Conservation (phyloP, 352 stramenopile genomes). For the Phytophthora foliorum region DNA sequence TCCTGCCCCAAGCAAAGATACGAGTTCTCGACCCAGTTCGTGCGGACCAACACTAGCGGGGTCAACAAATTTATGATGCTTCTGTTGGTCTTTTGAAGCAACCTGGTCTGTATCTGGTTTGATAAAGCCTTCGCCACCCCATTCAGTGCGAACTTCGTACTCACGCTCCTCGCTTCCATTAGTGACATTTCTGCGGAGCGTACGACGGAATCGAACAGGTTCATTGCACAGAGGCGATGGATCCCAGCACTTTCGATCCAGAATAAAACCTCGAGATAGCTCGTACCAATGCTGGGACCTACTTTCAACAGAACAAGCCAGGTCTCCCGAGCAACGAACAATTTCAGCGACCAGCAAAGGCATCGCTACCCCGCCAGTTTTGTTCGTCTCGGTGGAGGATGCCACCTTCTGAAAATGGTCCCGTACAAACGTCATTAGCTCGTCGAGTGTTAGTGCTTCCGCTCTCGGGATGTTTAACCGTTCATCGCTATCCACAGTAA, state of each 20-base stretch:
- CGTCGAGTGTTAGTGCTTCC: conserved; percentile 42
- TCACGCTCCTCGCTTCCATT: conserved; percentile 45
- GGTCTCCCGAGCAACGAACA: conserved; percentile 28
- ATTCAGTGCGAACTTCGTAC: conserved; percentile 55
- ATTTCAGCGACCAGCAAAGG: conserved; percentile 73
- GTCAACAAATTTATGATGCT: conserved; percentile 46
- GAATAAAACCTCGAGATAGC: conserved; percentile 67
- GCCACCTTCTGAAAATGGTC: conserved; percentile 53
- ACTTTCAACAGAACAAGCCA: conserved; percentile 22
- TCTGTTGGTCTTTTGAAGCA: conserved; percentile 17
- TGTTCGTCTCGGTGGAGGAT: conserved; percentile 20
- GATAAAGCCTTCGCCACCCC: conserved; percentile 56
- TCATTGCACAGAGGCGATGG: conserved; percentile 58
- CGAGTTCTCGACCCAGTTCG: conserved; percentile 44
- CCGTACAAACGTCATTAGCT: conserved; percentile 45
- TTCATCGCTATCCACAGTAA: conserved; percentile 47
- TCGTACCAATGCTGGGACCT: conserved; percentile 47
- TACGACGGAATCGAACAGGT: conserved; percentile 60
- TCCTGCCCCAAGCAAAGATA: conserved; percentile 33
- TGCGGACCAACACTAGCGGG: conserved; percentile 31
- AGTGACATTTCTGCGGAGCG: conserved; percentile 33
- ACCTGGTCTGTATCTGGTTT: conserved; percentile 54
- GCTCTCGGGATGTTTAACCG: conserved; percentile 43
- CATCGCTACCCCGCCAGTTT: conserved; percentile 56
- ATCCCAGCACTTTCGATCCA: conserved; percentile 71